Conservation (phyloP, 306 rosid genomes). For the Sophora flavescens region DNA sequence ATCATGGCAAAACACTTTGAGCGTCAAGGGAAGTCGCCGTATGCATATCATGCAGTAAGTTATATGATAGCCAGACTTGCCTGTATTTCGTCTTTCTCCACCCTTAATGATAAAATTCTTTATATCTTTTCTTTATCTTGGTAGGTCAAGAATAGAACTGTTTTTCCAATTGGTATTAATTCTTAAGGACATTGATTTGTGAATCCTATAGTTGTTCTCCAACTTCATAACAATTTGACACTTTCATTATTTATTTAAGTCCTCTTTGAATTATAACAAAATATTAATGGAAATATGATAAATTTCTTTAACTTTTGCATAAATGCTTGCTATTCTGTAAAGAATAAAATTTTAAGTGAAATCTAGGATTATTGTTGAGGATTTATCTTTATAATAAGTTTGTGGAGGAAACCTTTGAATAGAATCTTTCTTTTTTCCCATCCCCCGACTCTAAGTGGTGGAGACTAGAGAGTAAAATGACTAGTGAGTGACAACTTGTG, state of each 20-base stretch:
- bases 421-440: not conserved
- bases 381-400: not conserved
- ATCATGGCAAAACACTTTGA: constrained; percentile 92
- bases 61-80: not conserved
- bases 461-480: not conserved
- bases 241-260: not conserved
- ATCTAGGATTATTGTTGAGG: not conserved
- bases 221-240: not conserved
- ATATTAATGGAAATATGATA: not conserved
- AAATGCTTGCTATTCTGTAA: not conserved
- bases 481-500: constrained; percentile 17
- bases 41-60: constrained; percentile 91
- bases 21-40: constrained; percentile 91
- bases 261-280: not conserved
- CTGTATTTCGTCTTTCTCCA: not conserved
- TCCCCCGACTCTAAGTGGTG: not conserved
- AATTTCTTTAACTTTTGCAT: not conserved
- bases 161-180: not conserved
- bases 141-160: constrained; percentile 22
- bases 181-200: constrained; percentile 18
- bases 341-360: not conserved
- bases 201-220: not conserved
- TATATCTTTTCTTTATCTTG: constrained; percentile 4
- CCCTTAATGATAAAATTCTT: not conserved
- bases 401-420: not conserved